Conservation (phyloP, 192 early-diverging fungal species). For the Coemansia sp. region DNA sequence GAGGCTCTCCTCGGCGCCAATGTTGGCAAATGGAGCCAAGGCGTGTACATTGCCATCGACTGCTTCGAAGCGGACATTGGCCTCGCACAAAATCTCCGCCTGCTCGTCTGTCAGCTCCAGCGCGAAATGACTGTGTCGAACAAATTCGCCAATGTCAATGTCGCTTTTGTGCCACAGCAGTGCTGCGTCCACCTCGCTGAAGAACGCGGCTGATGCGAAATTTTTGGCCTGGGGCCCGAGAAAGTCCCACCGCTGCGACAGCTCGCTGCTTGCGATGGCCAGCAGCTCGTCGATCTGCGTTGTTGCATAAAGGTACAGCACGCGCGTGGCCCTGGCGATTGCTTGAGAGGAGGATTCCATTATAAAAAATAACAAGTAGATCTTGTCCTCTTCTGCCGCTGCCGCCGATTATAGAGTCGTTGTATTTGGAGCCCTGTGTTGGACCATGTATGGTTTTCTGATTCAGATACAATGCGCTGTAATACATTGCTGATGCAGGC, state of each 20-base stretch:
- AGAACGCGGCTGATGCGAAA: neutral
- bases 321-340: slow-evolving; percentile 17
- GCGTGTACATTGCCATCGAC: slow-evolving; percentile 22
- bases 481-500: neutral
- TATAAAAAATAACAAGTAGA: neutral
- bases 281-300: slow-evolving; percentile 50
- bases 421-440: too few relatives aligned
- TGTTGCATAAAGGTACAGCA: slow-evolving; percentile 28
- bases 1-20: neutral
- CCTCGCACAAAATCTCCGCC: slow-evolving; percentile 17
- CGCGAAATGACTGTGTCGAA: slow-evolving; percentile 39
- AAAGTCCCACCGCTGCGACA: slow-evolving; percentile 54
- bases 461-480: neutral
- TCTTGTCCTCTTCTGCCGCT: neutral
- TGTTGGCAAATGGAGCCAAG: slow-evolving; percentile 26
- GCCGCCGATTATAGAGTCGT: neutral
- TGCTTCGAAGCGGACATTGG: slow-evolving; percentile 18
- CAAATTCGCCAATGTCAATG: slow-evolving; percentile 22
- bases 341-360: neutral
- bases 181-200: slow-evolving; percentile 11
- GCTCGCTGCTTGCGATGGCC: slow-evolving; percentile 12
- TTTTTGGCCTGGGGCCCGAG: slow-evolving; percentile 22
- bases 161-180: slow-evolving; percentile 15
- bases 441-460: neutral
- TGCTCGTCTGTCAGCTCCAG: slow-evolving; percentile 48